phyloP scores from a whole-genome alignment of 2,329 filamentous ascomycete species.

The Xylariales sp. region DNA sequence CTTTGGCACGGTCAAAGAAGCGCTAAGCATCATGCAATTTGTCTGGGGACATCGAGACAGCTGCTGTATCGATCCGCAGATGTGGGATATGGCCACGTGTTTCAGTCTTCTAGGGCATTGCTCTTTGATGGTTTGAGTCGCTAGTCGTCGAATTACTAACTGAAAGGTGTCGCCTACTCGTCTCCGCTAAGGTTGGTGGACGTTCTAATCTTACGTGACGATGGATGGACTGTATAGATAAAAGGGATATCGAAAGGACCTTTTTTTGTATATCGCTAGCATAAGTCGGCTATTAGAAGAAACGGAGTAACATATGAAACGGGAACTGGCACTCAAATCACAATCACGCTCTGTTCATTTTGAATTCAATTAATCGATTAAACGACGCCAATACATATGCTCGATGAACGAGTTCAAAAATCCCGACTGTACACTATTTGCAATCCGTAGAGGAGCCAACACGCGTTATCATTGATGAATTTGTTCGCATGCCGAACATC shows the following conservation, averaged over 20 bases:
- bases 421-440: slow-evolving; percentile 30
- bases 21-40: slow-evolving; percentile 39
- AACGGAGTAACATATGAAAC: background rate
- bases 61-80: slow-evolving; percentile 35
- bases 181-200: background rate
- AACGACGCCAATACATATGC: slow-evolving; percentile 12
- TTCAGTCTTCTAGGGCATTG: slow-evolving; percentile 43
- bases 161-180: background rate
- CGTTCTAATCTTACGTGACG: background rate
- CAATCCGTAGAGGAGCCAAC: slow-evolving; percentile 15
- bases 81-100: slow-evolving; percentile 45
- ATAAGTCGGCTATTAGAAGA: no score
- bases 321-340: background rate
- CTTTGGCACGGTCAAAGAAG: slow-evolving; percentile 45
- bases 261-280: no score
- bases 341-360: background rate
- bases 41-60: slow-evolving; percentile 43
- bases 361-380: slow-evolving; percentile 29
- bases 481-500: slow-evolving; percentile 22
- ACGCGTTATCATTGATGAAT: slow-evolving; percentile 18
- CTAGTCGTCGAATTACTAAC: background rate
- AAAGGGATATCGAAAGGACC: background rate
- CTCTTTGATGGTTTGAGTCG: slow-evolving; percentile 38
- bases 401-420: slow-evolving; percentile 23
- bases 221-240: background rate